phyloP scores from a whole-genome alignment of 1,284 basidiomycete species.

The Melampsora abietis-canadensis region DNA sequence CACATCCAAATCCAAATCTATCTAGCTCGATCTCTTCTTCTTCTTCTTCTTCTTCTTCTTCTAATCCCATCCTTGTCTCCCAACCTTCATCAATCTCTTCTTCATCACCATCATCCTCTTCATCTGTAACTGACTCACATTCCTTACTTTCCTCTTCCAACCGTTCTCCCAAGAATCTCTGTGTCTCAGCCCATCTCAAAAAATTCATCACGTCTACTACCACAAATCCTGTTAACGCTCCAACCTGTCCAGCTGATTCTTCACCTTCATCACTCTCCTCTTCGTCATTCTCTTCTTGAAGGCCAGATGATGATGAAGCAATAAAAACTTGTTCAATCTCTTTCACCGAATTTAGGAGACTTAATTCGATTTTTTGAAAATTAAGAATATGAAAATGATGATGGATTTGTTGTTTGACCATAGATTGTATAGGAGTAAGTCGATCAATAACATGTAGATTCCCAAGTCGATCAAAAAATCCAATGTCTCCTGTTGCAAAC shows the following conservation, averaged over 20 bases:
- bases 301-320: background rate
- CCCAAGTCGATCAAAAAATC: conserved; percentile 12
- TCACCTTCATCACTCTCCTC: background rate
- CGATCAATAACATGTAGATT: conserved; percentile 22
- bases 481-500: conserved; percentile 35
- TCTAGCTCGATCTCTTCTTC: background rate
- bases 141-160: background rate
- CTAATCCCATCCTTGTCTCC: background rate
- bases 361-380: conserved; percentile 28
- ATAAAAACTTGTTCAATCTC: conserved; percentile 33
- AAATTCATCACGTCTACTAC: conserved; percentile 12
- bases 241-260: background rate
- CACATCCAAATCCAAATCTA: background rate
- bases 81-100: background rate
- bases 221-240: conserved; percentile 16
- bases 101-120: background rate
- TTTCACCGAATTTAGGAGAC: background rate
- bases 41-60: background rate
- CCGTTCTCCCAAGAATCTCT: background rate
- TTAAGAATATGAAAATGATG: conserved; percentile 30
- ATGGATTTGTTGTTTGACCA: conserved; percentile 22
- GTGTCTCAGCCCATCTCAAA: conserved; percentile 14
- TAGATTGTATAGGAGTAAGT: conserved; percentile 1
- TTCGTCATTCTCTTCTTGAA: background rate
- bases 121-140: background rate